These are phyloP conservation scores for Trapa bicornis DNA, from an alignment of 345 rosid species.

Conservation along the genomic window DNA sequence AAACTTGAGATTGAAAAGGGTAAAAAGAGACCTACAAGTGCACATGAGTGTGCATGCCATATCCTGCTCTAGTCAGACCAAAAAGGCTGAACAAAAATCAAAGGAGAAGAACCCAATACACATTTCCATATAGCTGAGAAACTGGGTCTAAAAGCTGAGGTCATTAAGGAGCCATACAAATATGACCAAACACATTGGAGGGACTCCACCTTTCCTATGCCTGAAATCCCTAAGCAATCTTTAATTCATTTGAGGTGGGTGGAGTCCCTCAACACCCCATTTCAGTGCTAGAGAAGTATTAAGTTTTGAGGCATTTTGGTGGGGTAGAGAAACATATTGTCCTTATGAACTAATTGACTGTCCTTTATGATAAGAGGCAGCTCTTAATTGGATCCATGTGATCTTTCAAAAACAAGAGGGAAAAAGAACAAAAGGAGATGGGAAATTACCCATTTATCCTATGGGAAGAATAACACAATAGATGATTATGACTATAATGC, in stretches of 20 bases:
- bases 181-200: background rate
- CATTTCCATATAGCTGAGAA: background rate
- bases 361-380: background rate
- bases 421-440: background rate
- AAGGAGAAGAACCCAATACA: background rate
- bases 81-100: background rate
- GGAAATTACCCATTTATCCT: background rate
- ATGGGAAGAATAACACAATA: background rate
- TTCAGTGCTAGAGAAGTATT: background rate
- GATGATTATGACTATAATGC: background rate
- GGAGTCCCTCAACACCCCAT: background rate
- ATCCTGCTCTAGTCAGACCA: background rate
- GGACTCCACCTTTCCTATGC: background rate
- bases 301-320: background rate
- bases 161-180: background rate
- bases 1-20: no score
- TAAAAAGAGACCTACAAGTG: no score
- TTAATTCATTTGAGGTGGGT: background rate
- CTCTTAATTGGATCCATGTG: slow-evolving; percentile 6
- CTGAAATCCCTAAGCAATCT: background rate
- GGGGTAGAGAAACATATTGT: background rate
- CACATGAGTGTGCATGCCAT: background rate
- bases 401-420: background rate
- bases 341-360: background rate
- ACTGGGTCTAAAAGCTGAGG: background rate